Percentiles rank a stretch among this genome's conserved stretches.
Conservation (phyloP, 2,329 filamentous ascomycete genomes). For the Calcarisporium arbuscula region DNA sequence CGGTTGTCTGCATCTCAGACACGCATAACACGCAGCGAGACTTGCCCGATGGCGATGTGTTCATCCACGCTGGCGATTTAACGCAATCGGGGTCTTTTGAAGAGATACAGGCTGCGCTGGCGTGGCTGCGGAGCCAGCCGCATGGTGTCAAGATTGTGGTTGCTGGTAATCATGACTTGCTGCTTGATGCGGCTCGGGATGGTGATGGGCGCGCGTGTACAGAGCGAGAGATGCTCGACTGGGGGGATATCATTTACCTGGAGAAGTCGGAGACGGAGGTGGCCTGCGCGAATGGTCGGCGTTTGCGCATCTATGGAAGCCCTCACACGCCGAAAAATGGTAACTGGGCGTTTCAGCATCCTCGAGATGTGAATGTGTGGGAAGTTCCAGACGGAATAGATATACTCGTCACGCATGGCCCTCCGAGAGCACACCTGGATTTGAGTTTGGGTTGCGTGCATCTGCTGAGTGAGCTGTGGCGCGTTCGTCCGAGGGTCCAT, state of each 20-base stretch:
- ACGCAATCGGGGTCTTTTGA: slow-evolving; percentile 34
- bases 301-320: slow-evolving; percentile 21
- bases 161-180: slow-evolving; percentile 38
- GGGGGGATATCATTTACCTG: slow-evolving; percentile 19
- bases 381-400: slow-evolving; percentile 21
- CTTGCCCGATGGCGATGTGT: slow-evolving; percentile 36
- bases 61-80: slow-evolving; percentile 42
- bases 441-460: slow-evolving; percentile 23
- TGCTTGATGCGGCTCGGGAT: slow-evolving; percentile 17
- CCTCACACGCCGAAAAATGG: slow-evolving; percentile 25
- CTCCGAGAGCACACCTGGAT: slow-evolving; percentile 30
- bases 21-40: slow-evolving; percentile 33
- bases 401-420: slow-evolving; percentile 32
- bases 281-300: slow-evolving; percentile 19
- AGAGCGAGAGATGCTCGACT: slow-evolving; percentile 10
- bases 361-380: slow-evolving; percentile 21
- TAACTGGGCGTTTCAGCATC: slow-evolving; percentile 37
- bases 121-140: slow-evolving; percentile 31
- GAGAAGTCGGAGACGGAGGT: slow-evolving; percentile 13
- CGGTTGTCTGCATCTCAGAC: slow-evolving; percentile 38
- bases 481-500: slow-evolving; percentile 50
- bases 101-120: slow-evolving; percentile 30
- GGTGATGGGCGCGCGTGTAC: neutral
- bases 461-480: slow-evolving; percentile 40
- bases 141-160: slow-evolving; percentile 37